Evolutionary conservation across 495 filamentous ascomycete species (phyloP).

Genomic region (Penicillium soppii): DNA sequence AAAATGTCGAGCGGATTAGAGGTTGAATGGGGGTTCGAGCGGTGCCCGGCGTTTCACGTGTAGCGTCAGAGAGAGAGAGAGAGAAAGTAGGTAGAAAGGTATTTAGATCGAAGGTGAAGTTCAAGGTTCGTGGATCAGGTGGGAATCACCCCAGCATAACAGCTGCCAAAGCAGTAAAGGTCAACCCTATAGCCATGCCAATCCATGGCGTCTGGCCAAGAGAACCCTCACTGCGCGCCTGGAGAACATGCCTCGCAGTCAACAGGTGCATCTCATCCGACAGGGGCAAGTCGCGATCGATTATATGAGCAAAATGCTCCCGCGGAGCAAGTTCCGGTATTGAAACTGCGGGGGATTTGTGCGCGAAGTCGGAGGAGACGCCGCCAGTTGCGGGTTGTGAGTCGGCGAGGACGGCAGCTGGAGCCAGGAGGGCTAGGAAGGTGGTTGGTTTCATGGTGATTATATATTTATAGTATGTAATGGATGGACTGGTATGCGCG

Average conservation of each 20-base stretch:
- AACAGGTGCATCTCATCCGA: constrained; percentile 6
- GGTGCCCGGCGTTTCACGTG: constrained; percentile 7
- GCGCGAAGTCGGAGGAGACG: constrained; percentile 23
- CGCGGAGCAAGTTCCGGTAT: constrained; percentile 22
- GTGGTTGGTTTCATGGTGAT: constrained; percentile 33
- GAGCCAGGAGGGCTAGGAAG: constrained; percentile 33
- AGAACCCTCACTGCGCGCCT: constrained; percentile 44
- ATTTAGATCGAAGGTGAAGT: constrained; percentile 8
- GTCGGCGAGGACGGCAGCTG: constrained; percentile 31
- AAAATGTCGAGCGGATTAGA: neutral
- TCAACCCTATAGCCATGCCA: constrained; percentile 48
- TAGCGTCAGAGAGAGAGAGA: constrained; percentile 9
- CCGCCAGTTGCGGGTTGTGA: constrained; percentile 20
- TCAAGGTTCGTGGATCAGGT: constrained; percentile 5
- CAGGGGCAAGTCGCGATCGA: constrained; percentile 1
- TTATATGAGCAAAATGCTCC: constrained; percentile 6
- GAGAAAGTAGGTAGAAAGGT: constrained; percentile 3
- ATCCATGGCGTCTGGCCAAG: constrained; percentile 50
- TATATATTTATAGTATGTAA: neutral
- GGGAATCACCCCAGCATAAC: constrained; percentile 40
- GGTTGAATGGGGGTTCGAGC: constrained; percentile 1
- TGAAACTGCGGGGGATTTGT: constrained; percentile 26
- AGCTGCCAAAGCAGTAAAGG: constrained; percentile 44
- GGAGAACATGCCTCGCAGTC: constrained; percentile 20
- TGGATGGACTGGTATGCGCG: neutral